phyloP scores from a whole-genome alignment of 805 yeast genomes.

The Candida suzukii region DNA sequence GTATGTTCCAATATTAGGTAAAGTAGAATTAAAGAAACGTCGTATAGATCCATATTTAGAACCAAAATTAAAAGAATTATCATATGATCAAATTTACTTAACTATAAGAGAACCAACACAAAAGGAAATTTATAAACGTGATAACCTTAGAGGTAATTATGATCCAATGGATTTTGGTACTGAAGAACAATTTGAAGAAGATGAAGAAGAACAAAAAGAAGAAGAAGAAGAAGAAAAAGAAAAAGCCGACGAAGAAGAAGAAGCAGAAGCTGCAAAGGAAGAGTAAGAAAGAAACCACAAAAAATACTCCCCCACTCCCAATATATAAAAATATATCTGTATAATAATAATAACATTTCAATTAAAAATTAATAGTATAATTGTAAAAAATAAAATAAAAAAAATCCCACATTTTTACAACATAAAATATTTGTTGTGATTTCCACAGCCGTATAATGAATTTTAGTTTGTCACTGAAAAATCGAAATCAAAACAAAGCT shows the following conservation, averaged over 20 bases:
- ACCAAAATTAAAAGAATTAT: constrained; percentile 46
- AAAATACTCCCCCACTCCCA: not conserved
- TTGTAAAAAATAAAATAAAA: too few species aligned
- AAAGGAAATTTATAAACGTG: constrained; percentile 61
- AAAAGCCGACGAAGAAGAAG: constrained; percentile 1
- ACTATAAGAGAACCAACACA: constrained; percentile 67
- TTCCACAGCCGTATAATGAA: too few species aligned
- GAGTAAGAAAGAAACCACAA: not conserved
- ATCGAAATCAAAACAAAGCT: too few species aligned
- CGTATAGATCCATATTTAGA: constrained; percentile 59
- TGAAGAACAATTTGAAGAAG: constrained; percentile 46
- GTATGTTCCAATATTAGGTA: constrained; percentile 73
- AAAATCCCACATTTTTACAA: too few species aligned
- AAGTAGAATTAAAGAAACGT: constrained; percentile 77
- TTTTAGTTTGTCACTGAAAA: too few species aligned
- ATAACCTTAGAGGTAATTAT: constrained; percentile 56
- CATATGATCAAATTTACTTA: constrained; percentile 56
- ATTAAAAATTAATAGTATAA: too few species aligned
- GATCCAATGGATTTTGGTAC: constrained; percentile 77
- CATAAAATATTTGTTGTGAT: too few species aligned
- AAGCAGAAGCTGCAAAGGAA: not conserved
- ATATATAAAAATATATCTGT: not conserved
- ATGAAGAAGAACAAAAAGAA: constrained; percentile 27
- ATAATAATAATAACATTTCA: too few species aligned
- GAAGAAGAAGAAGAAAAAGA: constrained; percentile 19